Evolutionary conservation across 805 yeast species (phyloP).

Genomic region (Candida qinlingensis): DNA sequence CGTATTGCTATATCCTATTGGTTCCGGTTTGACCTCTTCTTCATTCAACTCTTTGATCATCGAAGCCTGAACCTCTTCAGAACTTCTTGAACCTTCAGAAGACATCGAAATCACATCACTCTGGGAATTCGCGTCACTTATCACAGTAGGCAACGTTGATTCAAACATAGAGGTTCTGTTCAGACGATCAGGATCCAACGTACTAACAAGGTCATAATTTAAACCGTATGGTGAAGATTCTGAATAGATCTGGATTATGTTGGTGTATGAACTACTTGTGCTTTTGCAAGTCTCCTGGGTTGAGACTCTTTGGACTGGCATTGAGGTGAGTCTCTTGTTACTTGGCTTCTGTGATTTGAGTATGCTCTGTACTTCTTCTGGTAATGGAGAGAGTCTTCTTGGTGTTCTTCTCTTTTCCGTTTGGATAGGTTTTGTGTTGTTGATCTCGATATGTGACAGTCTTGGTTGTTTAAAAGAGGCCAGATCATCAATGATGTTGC

Average conservation of each 20-base stretch:
- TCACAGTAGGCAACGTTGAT: not conserved
- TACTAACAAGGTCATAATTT: not conserved
- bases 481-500: not conserved
- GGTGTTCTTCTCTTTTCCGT: not conserved
- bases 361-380: not conserved
- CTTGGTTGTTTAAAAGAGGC: constrained; percentile 6
- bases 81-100: no score
- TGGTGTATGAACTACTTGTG: constrained; percentile 4
- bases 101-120: not conserved
- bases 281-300: not conserved
- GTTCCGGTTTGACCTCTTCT: not conserved
- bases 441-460: not conserved
- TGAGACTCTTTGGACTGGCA: not conserved
- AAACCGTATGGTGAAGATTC: not conserved
- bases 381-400: constrained; percentile 1
- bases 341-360: not conserved
- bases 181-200: not conserved
- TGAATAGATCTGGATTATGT: constrained; percentile 6
- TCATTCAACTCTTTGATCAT: not conserved
- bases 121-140: not conserved
- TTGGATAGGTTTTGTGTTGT: not conserved
- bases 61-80: not conserved
- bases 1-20: constrained; percentile 1
- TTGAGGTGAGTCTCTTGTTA: constrained; percentile 1
- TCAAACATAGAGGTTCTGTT: no score